phyloP scores from a whole-genome alignment of 2,329 filamentous ascomycete species.

The Aspergillus proliferans region DNA sequence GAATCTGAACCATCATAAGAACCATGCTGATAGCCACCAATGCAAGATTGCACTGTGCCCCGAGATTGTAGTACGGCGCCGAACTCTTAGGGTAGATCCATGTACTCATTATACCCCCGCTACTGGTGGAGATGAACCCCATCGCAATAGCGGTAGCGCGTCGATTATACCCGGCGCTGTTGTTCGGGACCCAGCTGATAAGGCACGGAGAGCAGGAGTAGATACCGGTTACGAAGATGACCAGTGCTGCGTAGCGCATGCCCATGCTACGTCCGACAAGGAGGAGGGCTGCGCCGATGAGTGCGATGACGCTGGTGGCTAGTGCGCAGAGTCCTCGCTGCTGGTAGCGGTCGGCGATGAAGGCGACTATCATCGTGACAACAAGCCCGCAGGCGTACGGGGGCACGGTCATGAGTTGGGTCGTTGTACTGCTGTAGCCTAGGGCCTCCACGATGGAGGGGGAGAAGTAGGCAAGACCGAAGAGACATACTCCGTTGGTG shows the following conservation, averaged over 20 bases:
- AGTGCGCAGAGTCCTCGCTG: conserved; percentile 22
- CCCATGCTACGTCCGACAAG: conserved; percentile 1
- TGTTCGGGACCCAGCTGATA: conserved; percentile 10
- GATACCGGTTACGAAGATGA: conserved; percentile 7
- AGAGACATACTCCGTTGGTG: conserved; percentile 10
- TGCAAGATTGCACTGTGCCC: too few species aligned
- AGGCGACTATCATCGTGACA: conserved; percentile 19
- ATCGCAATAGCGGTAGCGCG: too few species aligned
- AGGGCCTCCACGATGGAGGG: conserved; percentile 24
- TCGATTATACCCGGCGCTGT: background rate
- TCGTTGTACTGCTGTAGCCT: conserved; percentile 19
- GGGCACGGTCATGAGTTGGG: conserved; percentile 29
- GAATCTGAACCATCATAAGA: too few species aligned
- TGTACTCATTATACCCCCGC: too few species aligned
- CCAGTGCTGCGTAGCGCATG: conserved; percentile 6
- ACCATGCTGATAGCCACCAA: too few species aligned
- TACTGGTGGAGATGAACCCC: too few species aligned
- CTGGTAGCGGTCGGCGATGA: conserved; percentile 22
- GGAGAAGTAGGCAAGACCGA: conserved; percentile 17
- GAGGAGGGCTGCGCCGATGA: conserved; percentile 7
- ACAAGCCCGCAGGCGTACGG: conserved; percentile 21
- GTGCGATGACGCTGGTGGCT: conserved; percentile 8
- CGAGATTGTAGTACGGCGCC: too few species aligned
- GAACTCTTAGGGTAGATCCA: too few species aligned
- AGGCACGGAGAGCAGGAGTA: conserved; percentile 7